Base-by-base conservation (phyloP, 2,329 filamentous ascomycete genomes). In the Diaporthe destruens region DNA sequence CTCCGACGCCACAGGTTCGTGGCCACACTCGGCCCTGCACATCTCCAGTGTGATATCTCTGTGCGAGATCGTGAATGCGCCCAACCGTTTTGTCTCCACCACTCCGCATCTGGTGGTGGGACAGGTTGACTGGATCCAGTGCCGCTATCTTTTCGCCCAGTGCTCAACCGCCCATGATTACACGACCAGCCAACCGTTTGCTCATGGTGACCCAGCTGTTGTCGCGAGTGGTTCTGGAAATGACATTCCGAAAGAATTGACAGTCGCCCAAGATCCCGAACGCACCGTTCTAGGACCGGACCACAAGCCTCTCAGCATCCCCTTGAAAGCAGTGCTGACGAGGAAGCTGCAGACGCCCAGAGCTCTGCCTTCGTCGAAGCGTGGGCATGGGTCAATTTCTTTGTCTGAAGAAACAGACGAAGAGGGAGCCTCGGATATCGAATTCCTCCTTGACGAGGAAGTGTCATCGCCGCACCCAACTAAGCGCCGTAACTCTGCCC, bases 71-170 rank as follows among this genome's bases (percentile, higher is more conserved):
- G 90, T 97, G 77, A 98, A 98, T 78, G 85, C 86, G 0, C 91
- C 94, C 0, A 66, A 80, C 0, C 78, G 91, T 56, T 98, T 93
- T 77, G 80, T 87, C 6, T 87, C 84, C 74, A 77, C 11, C 0
- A 75, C 0, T 0, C 92, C 92, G 0, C 90, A 91, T 81, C 90
- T 93, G 59, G 95, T 98, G 11, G 90, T 98, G 1, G 80, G 88
- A 34, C 85, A 94, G 56, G 83, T 92, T 12, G 92, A 97, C 77
- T 98, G 95, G 95, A 95, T 97, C 73, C 94, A 97, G 78, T 95
- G 94, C 34, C 89, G 95, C 55, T 98, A 97, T 80, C 86, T 98
- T 1, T 93, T 98, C 76, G 89, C 85, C 25, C 68, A 76, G 18
- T 66, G 9, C 32, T 29, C 20, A 18, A 14, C 20, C 12, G 6